Evolutionary conservation across 2,329 filamentous ascomycete species (phyloP).

Genomic region (Xylariaceae sp.): DNA sequence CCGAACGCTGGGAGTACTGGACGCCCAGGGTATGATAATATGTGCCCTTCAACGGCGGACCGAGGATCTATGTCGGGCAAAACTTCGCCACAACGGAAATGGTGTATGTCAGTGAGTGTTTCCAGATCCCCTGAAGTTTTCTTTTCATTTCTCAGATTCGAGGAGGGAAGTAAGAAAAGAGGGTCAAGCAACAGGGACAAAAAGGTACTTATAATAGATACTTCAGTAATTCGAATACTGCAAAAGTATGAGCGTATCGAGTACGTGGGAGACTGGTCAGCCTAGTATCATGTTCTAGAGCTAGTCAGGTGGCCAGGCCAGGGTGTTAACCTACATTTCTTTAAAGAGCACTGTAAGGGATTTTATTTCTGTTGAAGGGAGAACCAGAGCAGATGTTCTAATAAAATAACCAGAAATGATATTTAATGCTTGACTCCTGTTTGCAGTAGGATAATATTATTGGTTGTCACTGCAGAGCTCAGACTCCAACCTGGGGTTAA

Average conservation of each 20-base stretch:
- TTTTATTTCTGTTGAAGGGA: too few relatives aligned
- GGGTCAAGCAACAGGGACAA: too few relatives aligned
- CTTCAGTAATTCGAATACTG: constrained; percentile 56
- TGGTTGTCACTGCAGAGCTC: too few relatives aligned
- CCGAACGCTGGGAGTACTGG: constrained; percentile 59
- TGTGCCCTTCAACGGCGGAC: constrained; percentile 59
- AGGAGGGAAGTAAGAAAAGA: too few relatives aligned
- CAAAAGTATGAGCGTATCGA: constrained; percentile 65
- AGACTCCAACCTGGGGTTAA: constrained; percentile 1
- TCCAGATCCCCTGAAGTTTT: background rate
- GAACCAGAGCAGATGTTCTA: too few relatives aligned
- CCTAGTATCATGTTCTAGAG: constrained; percentile 51
- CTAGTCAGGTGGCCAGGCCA: constrained; percentile 51
- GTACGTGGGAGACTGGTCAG: constrained; percentile 51
- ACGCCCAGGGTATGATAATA: constrained; percentile 59
- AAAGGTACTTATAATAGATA: too few relatives aligned
- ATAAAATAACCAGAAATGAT: too few relatives aligned
- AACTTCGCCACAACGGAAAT: constrained; percentile 66
- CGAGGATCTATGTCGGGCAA: constrained; percentile 62
- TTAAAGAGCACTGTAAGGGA: too few relatives aligned
- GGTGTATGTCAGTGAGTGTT: constrained; percentile 51
- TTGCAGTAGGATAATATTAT: too few relatives aligned
- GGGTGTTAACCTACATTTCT: constrained; percentile 49
- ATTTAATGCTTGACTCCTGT: too few relatives aligned
- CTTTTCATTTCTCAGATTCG: background rate